phyloP scores from a whole-genome alignment of 164 flowering plant genomes.

The Warburgia ugandensis region DNA sequence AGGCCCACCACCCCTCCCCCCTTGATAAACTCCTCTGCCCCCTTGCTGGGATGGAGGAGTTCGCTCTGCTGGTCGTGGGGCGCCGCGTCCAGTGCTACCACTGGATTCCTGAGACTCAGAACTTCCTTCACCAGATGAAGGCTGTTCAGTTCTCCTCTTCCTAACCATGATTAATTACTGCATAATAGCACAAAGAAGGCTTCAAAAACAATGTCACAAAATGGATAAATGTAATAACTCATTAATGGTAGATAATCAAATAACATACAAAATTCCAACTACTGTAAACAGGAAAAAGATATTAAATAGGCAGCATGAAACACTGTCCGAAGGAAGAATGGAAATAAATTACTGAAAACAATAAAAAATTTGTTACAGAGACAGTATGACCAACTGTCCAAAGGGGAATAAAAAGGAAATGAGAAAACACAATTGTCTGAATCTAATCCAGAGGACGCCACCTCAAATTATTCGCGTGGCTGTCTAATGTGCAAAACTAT shows the following conservation, averaged over 20 bases:
- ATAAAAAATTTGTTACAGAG: too few species aligned
- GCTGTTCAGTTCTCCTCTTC: slow-evolving; percentile 53
- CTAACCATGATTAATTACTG: slow-evolving; percentile 39
- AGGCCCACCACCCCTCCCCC: slow-evolving; percentile 18
- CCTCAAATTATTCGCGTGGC: too few species aligned
- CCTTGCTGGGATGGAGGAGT: slow-evolving; percentile 24
- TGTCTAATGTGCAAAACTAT: too few species aligned
- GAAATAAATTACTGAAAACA: neutral
- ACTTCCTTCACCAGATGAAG: slow-evolving; percentile 40
- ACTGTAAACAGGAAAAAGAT: neutral
- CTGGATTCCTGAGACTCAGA: slow-evolving; percentile 45
- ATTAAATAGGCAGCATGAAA: neutral
- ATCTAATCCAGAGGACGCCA: too few species aligned
- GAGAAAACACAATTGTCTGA: too few species aligned
- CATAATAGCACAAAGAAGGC: neutral
- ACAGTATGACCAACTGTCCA: too few species aligned
- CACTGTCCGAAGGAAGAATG: neutral
- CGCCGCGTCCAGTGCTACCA: slow-evolving; percentile 38
- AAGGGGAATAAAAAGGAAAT: too few species aligned
- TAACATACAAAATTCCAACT: neutral
- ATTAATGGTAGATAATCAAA: neutral
- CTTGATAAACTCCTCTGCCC: slow-evolving; percentile 20
- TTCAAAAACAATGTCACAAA: neutral
- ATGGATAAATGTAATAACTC: neutral
- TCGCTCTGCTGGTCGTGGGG: slow-evolving; percentile 33